Evolutionary conservation across 495 filamentous ascomycete genomes (phyloP).

Genomic region (Trichoderma orchidacearum): DNA sequence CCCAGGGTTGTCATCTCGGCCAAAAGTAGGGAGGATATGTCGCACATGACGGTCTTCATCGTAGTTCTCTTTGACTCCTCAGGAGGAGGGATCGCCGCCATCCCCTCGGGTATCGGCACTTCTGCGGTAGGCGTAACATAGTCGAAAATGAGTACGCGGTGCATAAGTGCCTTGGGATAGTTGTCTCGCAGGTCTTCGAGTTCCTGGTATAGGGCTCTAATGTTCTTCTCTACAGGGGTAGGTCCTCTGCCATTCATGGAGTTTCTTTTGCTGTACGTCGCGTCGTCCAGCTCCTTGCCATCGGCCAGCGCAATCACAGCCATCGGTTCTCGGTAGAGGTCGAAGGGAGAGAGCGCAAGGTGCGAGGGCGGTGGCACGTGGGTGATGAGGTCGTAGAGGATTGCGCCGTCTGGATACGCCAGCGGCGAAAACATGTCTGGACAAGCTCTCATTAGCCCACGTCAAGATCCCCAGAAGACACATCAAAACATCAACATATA

Average conservation of each 20-base stretch:
- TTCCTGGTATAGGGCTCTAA: slow-evolving; percentile 45
- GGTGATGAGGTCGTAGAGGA: slow-evolving; percentile 81
- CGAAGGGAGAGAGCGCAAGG: slow-evolving; percentile 68
- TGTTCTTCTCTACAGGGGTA: slow-evolving; percentile 30
- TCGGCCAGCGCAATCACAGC: slow-evolving; percentile 71
- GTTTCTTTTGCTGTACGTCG: slow-evolving; percentile 27
- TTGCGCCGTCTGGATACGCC: slow-evolving; percentile 75
- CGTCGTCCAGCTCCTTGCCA: slow-evolving; percentile 42
- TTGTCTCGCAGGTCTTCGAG: slow-evolving; percentile 55
- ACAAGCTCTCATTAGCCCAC: too few relatives aligned
- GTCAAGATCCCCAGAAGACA: neutral
- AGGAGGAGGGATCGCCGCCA: slow-evolving; percentile 60
- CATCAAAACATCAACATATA: too few relatives aligned
- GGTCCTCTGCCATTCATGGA: slow-evolving; percentile 25
- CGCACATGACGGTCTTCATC: slow-evolving; percentile 89
- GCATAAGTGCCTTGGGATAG: slow-evolving; percentile 62
- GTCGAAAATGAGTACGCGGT: slow-evolving; percentile 71
- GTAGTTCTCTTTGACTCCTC: slow-evolving; percentile 67
- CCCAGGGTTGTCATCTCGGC: slow-evolving; percentile 81
- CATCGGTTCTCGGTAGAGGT: slow-evolving; percentile 67
- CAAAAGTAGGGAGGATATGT: slow-evolving; percentile 71
- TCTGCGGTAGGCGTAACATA: slow-evolving; percentile 31
- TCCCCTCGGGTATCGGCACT: slow-evolving; percentile 40
- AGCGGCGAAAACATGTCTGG: slow-evolving; percentile 90
- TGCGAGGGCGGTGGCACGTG: slow-evolving; percentile 66